A percentile compares a stretch with the other conserved stretches of the same genome.
Evolutionary conservation across 2,329 filamentous ascomycete species (phyloP).

Genomic region (Stemphylium beticola): DNA sequence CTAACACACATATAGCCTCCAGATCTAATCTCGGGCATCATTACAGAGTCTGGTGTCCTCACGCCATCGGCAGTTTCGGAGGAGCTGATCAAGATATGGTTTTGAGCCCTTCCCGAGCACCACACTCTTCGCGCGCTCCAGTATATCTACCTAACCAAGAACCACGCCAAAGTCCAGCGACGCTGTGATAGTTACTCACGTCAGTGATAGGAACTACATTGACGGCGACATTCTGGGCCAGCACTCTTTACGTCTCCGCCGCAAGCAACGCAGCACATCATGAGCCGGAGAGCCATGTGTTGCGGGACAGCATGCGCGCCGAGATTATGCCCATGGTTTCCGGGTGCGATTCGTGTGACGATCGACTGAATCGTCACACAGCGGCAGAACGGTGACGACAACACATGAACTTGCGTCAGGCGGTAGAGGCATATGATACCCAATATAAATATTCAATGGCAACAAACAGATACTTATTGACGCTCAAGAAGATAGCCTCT

Average conservation of each 20-base stretch:
- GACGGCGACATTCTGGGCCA: conserved; percentile 8
- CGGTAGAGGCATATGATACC: conserved; percentile 14
- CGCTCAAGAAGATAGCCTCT: background rate
- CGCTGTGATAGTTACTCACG: conserved; percentile 14
- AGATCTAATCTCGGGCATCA: conserved; percentile 72
- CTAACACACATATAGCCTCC: conserved; percentile 60
- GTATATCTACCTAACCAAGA: conserved; percentile 11
- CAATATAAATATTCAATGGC: conserved; percentile 13
- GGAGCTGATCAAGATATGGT: conserved; percentile 70
- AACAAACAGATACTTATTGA: background rate
- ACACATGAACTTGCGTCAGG: background rate
- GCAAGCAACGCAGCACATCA: conserved; percentile 17
- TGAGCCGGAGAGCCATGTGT: conserved; percentile 2
- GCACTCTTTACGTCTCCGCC: conserved; percentile 12
- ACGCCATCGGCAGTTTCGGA: conserved; percentile 73
- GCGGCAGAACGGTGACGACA: background rate
- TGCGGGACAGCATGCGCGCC: conserved; percentile 14
- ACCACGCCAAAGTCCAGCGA: background rate
- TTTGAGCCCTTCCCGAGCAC: conserved; percentile 37
- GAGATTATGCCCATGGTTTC: conserved; percentile 5
- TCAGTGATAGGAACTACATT: conserved; percentile 14
- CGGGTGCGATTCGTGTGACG: background rate
- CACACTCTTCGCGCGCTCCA: conserved; percentile 1
- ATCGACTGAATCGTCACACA: background rate
- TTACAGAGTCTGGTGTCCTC: conserved; percentile 77